phyloP scores from a whole-genome alignment of 805 yeast genomes.

The Scheffersomyces amazonensis region DNA sequence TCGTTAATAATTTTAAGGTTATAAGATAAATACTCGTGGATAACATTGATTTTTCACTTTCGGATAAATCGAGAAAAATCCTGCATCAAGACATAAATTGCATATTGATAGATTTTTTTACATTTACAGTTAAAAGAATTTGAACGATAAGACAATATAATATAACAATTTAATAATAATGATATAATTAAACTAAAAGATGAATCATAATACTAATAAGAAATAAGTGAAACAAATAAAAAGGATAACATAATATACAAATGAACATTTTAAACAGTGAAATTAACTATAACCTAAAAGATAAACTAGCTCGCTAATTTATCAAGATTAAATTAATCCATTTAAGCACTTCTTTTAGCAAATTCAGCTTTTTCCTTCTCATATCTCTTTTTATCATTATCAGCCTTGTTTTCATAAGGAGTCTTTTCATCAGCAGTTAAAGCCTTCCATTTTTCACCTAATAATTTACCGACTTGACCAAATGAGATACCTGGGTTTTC shows the following conservation, averaged over 20 bases:
- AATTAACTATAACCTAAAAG: neutral
- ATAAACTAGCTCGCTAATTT: no score
- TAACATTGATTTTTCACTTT: no score
- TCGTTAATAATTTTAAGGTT: no score
- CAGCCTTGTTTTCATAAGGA: conserved; percentile 93
- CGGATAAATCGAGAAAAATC: no score
- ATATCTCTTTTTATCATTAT: conserved; percentile 95
- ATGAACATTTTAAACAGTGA: neutral
- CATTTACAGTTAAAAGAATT: no score
- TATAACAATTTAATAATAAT: no score
- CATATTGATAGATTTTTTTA: no score
- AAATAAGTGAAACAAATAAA: neutral
- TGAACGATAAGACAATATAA: no score
- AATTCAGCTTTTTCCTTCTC: conserved; percentile 93
- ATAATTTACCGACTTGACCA: conserved; percentile 91
- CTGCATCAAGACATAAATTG: no score
- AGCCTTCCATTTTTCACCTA: conserved; percentile 97
- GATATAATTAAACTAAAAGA: neutral
- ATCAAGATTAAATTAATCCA: no score
- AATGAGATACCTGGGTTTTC: conserved; percentile 96
- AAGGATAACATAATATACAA: neutral
- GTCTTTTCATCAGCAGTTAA: conserved; percentile 75
- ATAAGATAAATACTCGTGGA: no score
- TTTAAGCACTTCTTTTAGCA: conserved; percentile 32
- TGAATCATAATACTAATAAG: neutral